These are phyloP conservation scores for Coriaria nepalensis DNA, from an alignment of 306 rosid species.

Conservation along the genomic window DNA sequence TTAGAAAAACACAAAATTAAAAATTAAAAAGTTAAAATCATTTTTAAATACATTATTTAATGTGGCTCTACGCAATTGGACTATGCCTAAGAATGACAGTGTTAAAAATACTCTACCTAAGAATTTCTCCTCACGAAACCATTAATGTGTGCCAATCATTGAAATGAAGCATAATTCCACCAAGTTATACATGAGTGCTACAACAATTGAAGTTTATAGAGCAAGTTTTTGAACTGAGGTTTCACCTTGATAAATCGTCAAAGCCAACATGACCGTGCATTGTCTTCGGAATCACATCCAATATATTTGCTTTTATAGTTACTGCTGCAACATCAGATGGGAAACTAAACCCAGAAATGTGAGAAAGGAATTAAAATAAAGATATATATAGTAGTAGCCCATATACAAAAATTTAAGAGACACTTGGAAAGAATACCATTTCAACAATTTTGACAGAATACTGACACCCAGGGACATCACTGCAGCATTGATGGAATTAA, in stretches of 20 bases:
- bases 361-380: not conserved
- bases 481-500: slow-evolving; percentile 50
- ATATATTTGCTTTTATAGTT: slow-evolving; percentile 56
- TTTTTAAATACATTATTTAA: too few relatives aligned
- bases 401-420: not conserved
- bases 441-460: slow-evolving; percentile 57
- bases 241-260: slow-evolving; percentile 50
- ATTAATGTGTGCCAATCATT: too few relatives aligned
- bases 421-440: slow-evolving; percentile 41
- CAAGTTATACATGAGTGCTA: too few relatives aligned
- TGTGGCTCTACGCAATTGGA: too few relatives aligned
- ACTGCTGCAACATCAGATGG: slow-evolving; percentile 55
- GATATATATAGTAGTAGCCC: not conserved
- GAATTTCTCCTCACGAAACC: too few relatives aligned
- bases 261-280: slow-evolving; percentile 23
- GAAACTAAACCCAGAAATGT: slow-evolving; percentile 35
- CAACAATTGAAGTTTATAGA: too few relatives aligned
- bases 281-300: slow-evolving; percentile 39
- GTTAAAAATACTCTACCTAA: too few relatives aligned
- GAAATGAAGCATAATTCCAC: too few relatives aligned
- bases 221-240: not conserved
- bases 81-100: too few relatives aligned
- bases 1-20: too few relatives aligned
- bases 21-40: too few relatives aligned
- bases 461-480: slow-evolving; percentile 63